Evolutionary conservation across 2,329 filamentous ascomycete genomes (phyloP), one percentile per base, ranked within the genome.

Genomic region (Drechslerella coelobrocha): DNA sequence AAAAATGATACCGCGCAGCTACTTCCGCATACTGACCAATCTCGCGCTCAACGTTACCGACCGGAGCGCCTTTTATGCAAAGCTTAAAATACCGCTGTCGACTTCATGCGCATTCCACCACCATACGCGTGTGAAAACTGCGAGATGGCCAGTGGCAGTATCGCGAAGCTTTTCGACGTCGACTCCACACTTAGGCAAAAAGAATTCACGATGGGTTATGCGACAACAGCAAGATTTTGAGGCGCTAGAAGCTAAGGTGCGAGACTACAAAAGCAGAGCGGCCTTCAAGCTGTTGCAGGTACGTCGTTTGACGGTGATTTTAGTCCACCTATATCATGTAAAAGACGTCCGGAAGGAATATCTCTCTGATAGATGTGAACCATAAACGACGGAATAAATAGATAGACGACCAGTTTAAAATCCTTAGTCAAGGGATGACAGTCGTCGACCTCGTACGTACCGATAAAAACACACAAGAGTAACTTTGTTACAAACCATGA

Each of bases 281-380:
- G 94, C 92, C 0, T 97, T 94, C 79, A 99, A 99, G 79, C 82
- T 99, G 8, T 80, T 97, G 17, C 90, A 97, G 83, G 91, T 91
- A 21, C 52, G 52, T 69, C n/a, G n/a, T 41, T 26, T 56, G 12
- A 41, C 21, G 23, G 31, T 29, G 8, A 23, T 31, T 29, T 51
- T 56, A 14, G 19, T 14, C 19, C 21, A 31, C 5, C 8, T 29
- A 17, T n/a, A 39, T 14, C 5, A 39, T 39, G 34, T 14, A 39
- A 14, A 39, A 14, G 34, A 4, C 12, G 12, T n/a, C 4, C 2
- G 12, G 17, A 39, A 14, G 12, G 34, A 39, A 19, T 61, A 21
- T 56, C 31, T 21, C 59, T 27, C 4, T 53, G 27, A 23, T 21
- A 1, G 3, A 19, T 48, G 19, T n/a, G 17, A 31, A 29, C 23